phyloP scores from a whole-genome alignment of 225 moss, liverwort and hornwort species.

The Marchantia polymorpha region DNA sequence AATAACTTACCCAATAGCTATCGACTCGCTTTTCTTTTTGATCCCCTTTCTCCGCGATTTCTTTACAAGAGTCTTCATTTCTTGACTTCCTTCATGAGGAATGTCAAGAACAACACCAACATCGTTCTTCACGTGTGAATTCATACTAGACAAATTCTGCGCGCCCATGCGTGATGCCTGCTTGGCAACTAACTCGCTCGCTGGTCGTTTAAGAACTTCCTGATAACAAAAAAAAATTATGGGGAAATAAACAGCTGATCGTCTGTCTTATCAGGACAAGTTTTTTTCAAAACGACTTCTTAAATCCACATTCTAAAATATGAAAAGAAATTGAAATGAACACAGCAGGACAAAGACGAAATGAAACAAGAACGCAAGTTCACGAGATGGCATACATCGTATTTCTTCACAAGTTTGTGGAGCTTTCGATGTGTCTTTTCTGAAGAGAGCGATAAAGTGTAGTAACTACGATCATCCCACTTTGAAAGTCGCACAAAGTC shows the following conservation, averaged over 20 bases:
- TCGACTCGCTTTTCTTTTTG: slow-evolving; percentile 9
- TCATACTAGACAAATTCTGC: slow-evolving; percentile 23
- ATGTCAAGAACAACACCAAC: background rate
- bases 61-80: background rate
- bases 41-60: background rate
- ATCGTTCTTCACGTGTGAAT: background rate
- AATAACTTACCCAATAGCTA: background rate
- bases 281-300: background rate
- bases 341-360: background rate
- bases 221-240: background rate
- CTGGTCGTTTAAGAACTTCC: slow-evolving; percentile 43
- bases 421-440: slow-evolving; percentile 95
- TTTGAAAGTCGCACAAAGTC: slow-evolving; percentile 77
- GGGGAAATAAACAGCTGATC: background rate
- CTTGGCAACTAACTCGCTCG: slow-evolving; percentile 32
- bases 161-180: slow-evolving; percentile 37
- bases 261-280: background rate
- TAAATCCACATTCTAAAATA: background rate
- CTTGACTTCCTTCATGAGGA: background rate
- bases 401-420: slow-evolving; percentile 84
- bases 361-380: background rate
- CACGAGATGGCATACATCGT: slow-evolving; percentile 40
- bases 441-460: slow-evolving; percentile 71
- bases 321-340: no score
- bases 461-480: slow-evolving; percentile 96